Evolutionary conservation across 441 rosid species (phyloP), one percentile per base, ranked within the genome.

Genomic region (Adansonia rubrostipa): DNA sequence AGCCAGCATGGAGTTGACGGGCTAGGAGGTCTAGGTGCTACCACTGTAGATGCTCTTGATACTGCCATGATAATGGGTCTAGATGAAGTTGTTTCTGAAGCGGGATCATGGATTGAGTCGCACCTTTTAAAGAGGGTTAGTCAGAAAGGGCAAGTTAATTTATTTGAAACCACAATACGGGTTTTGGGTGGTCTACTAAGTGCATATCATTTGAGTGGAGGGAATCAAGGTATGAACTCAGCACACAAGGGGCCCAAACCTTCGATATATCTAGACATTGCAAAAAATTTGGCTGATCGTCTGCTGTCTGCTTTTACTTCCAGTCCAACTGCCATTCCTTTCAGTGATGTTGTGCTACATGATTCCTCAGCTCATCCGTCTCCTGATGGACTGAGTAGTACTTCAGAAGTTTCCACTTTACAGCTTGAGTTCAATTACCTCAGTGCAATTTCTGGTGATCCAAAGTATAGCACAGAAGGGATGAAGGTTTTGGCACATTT

Each of bases 381-480:
- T 82, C 95, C 93, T 47, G 94, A 78, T 85, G 97, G 97, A 69
- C 82, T 89, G 78, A 96, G 99, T 83, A 96, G 98, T 81, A 93
- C 98, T 71, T 87, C 98, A 11, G 99, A 96, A 87, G 97, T 87
- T 83, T 89, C 99, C 15, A 89, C 95, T 73, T 82, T 96, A 71
- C 99, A 94, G 91, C 97, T 96, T 51, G 99, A 96, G 84, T 93
- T 94, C 83, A 96, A 96, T 78, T 96, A 91, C 86, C 97, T 96
- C 73, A 92, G 98, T 84, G 80, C 80, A 74, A 70, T 96, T 78
- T 91, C 97, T 84, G 99, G 99, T 76, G 94, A 96, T 86, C 96
- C 94, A 28, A 94, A 91, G 84, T 96, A 96, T 78, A 81, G 94
- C 74, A 63, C 81, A 78, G 94, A 87, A 80, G 99, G 97, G 63